phyloP scores from a whole-genome alignment of 148 eudicot species.

The Fagopyrum homotropicum region DNA sequence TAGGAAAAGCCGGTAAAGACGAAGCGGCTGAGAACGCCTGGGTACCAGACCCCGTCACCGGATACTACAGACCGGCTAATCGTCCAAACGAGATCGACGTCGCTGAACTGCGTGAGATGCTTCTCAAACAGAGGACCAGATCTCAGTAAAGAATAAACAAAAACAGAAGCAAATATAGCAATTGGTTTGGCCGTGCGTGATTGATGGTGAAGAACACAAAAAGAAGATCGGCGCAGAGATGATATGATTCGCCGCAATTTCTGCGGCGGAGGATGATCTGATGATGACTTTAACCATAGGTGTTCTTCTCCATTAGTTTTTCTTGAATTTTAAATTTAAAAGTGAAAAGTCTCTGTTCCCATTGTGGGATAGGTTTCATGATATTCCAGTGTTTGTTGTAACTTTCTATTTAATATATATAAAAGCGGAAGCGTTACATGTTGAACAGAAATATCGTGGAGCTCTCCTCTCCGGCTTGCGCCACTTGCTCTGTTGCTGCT shows the following conservation, averaged over 20 bases:
- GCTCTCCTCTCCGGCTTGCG: neutral
- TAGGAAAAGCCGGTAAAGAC: conserved; percentile 29
- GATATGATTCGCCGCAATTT: conserved; percentile 2
- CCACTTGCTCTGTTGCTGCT: too few relatives aligned
- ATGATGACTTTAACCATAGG: neutral
- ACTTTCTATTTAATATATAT: neutral
- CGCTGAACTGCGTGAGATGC: conserved; percentile 50
- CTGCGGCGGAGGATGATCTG: neutral
- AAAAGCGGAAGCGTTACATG: neutral
- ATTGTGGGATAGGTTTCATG: neutral
- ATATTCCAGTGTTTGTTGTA: neutral
- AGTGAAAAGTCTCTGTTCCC: neutral
- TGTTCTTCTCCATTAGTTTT: neutral
- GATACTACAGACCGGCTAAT: conserved; percentile 68
- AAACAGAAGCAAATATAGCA: neutral
- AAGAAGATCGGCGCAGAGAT: neutral
- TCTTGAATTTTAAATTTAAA: neutral
- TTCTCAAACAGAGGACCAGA: conserved; percentile 42
- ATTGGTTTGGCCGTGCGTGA: neutral
- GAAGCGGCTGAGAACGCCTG: conserved; percentile 37
- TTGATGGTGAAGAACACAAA: neutral
- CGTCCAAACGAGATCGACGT: conserved; percentile 45
- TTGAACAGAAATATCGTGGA: neutral
- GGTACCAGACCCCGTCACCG: conserved; percentile 84
- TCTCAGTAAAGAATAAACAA: conserved; percentile 12